Conservation (phyloP, 495 filamentous ascomycete genomes). For the Trichoderma erinaceum region DNA sequence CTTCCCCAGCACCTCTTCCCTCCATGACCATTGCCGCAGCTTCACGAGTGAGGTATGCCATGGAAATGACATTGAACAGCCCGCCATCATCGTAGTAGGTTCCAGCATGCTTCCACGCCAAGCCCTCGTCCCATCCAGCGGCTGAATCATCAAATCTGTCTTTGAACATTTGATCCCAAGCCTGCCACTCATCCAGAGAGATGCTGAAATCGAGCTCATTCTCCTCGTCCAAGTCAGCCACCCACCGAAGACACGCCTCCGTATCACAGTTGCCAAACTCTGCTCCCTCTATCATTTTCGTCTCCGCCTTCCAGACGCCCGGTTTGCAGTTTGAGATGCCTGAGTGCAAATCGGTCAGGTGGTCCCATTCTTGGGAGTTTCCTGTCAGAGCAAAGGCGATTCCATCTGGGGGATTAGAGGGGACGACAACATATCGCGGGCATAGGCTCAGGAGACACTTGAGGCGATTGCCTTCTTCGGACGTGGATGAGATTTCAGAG, state of each 20-base stretch:
- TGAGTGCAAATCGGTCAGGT: neutral
- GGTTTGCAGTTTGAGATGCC: slow-evolving; percentile 7
- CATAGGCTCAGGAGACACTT: neutral
- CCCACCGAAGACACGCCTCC: slow-evolving; percentile 6
- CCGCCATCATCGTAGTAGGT: slow-evolving; percentile 8
- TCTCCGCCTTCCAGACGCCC: neutral
- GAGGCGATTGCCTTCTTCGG: neutral
- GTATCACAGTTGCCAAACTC: neutral
- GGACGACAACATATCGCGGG: slow-evolving; percentile 2
- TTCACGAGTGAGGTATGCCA: neutral
- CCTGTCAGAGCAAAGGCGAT: neutral
- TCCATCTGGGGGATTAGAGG: neutral
- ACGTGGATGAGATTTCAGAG: neutral
- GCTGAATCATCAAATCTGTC: neutral
- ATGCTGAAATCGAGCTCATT: neutral
- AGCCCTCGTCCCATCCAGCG: neutral
- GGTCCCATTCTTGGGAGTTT: neutral
- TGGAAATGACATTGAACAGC: slow-evolving; percentile 5
- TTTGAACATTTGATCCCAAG: neutral
- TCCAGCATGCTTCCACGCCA: neutral
- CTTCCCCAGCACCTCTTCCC: neutral
- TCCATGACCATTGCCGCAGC: neutral
- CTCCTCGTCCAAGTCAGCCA: neutral
- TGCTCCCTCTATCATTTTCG: neutral
- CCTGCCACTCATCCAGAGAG: neutral